These are phyloP conservation scores for Fusarium cyanostomum DNA, from an alignment of 2,329 filamentous ascomycete genomes.

Conservation along the genomic window DNA sequence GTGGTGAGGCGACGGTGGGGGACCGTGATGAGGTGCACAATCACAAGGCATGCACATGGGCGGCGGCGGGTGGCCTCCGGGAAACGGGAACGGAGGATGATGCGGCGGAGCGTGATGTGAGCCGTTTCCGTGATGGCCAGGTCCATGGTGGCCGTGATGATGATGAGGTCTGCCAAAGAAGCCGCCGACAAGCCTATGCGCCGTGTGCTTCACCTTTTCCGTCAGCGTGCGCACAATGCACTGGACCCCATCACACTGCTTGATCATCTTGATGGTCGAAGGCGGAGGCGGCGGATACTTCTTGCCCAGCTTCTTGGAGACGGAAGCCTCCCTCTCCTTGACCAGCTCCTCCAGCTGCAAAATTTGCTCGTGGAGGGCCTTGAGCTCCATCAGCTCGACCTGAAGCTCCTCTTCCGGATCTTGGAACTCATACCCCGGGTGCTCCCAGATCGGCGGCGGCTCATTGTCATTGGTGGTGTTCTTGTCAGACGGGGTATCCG, in stretches of 20 bases:
- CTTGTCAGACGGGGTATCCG: neutral
- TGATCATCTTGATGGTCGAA: constrained; percentile 35
- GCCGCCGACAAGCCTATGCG: constrained; percentile 31
- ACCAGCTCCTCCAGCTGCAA: constrained; percentile 55
- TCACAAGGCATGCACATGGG: constrained; percentile 13
- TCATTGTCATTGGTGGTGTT: constrained; percentile 4
- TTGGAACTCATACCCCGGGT: constrained; percentile 39
- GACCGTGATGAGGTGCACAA: constrained; percentile 28
- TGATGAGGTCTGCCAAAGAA: constrained; percentile 32
- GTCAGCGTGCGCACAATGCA: constrained; percentile 55
- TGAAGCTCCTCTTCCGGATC: constrained; percentile 48
- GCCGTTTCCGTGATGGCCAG: constrained; percentile 12
- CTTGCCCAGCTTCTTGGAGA: constrained; percentile 49
- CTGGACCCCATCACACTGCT: constrained; percentile 36
- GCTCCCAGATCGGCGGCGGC: constrained; percentile 21
- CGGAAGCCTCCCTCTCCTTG: constrained; percentile 52
- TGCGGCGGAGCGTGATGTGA: constrained; percentile 24
- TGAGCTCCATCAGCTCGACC: constrained; percentile 56
- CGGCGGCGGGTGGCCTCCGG: constrained; percentile 29
- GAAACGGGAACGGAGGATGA: constrained; percentile 39
- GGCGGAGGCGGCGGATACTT: constrained; percentile 32
- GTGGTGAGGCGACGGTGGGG: constrained; percentile 41
- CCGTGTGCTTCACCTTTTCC: constrained; percentile 49
- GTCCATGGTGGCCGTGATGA: no score
- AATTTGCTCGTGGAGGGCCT: constrained; percentile 54